A percentile compares a stretch with the other conserved stretches of the same genome.
phyloP scores from a whole-genome alignment of 2,329 filamentous ascomycete genomes.

The Ophiocordyceps australis region DNA sequence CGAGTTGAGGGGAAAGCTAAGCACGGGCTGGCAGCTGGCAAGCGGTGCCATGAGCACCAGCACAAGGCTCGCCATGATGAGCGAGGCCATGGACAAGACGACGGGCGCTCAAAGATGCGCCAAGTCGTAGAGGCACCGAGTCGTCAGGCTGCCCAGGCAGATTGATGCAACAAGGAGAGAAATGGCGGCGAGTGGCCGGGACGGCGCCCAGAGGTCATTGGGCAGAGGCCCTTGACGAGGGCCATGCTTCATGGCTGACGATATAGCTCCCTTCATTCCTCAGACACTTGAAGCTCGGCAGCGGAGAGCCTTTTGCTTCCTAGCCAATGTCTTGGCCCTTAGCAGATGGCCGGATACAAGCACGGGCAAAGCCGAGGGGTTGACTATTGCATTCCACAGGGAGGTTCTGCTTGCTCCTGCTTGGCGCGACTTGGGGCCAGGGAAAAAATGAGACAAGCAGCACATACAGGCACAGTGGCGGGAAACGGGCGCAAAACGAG shows the following conservation, averaged over 20 bases:
- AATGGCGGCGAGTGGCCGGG: constrained; percentile 4
- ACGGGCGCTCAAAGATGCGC: no score
- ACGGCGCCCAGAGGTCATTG: no score
- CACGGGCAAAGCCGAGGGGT: constrained; percentile 1
- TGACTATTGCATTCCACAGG: constrained; percentile 6
- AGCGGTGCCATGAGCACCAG: constrained; percentile 11
- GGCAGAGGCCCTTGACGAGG: constrained; percentile 1
- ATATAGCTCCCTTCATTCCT: constrained; percentile 21
- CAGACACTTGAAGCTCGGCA: constrained; percentile 5
- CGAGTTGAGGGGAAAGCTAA: constrained; percentile 61
- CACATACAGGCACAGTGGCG: no score
- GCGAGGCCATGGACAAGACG: constrained; percentile 6
- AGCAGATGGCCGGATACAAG: constrained; percentile 11
- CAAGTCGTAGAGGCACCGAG: constrained; percentile 5
- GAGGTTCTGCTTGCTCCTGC: no score
- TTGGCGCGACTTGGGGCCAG: no score
- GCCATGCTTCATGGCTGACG: constrained; percentile 10
- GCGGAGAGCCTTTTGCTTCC: no score
- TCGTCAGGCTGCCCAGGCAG: constrained; percentile 3
- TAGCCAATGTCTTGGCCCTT: constrained; percentile 13
- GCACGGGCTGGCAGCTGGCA: constrained; percentile 18
- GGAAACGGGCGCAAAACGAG: no score
- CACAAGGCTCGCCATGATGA: constrained; percentile 12
- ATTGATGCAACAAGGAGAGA: neutral
- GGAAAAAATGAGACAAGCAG: constrained; percentile 6